Conservation (phyloP, 2,329 filamentous ascomycete species). For the Phoma sp. region DNA sequence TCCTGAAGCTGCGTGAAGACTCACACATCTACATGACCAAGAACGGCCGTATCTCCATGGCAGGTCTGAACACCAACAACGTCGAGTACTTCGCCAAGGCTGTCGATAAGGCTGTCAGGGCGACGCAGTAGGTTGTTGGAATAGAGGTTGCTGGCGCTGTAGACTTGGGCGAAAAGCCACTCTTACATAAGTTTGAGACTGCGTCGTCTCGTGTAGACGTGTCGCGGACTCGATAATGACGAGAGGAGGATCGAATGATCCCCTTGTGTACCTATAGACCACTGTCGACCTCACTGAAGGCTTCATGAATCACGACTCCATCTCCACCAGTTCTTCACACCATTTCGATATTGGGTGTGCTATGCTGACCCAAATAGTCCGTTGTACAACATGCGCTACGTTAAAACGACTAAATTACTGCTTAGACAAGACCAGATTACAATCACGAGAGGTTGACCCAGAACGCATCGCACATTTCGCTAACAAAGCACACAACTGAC, state of each 20-base stretch:
- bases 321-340: neutral
- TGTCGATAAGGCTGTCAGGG: constrained; percentile 81
- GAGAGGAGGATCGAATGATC: neutral
- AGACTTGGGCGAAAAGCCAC: neutral
- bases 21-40: constrained; percentile 91
- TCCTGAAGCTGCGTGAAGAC: constrained; percentile 72
- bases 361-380: neutral
- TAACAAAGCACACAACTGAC: no score
- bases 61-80: constrained; percentile 91
- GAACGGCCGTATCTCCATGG: constrained; percentile 98
- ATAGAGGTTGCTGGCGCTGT: neutral
- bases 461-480: no score
- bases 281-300: constrained; percentile 2
- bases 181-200: neutral
- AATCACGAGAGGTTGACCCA: no score
- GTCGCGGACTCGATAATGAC: neutral
- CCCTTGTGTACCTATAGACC: constrained; percentile 4
- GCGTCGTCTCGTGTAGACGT: neutral
- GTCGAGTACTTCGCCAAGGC: constrained; percentile 92
- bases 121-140: constrained; percentile 46
- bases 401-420: no score
- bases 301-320: constrained; percentile 13
- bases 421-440: no score
- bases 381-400: no score
- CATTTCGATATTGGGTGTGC: neutral